These are phyloP conservation scores for Coemansia sp. DNA, from an alignment of 192 early-diverging fungal species.

Conservation along the genomic window DNA sequence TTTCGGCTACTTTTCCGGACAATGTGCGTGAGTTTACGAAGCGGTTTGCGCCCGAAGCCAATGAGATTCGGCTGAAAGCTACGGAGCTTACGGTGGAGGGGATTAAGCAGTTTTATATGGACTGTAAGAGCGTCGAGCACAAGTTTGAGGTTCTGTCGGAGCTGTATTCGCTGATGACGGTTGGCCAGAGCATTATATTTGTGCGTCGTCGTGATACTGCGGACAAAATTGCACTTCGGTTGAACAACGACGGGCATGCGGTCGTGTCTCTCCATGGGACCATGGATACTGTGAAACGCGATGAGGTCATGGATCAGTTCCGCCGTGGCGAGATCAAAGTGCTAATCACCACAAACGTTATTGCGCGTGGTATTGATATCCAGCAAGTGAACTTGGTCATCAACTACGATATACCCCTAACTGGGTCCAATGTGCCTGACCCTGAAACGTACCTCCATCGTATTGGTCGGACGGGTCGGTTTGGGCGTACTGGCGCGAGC, in stretches of 20 bases:
- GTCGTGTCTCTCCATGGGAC: slow-evolving; percentile 87
- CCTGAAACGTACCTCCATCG: slow-evolving; percentile 96
- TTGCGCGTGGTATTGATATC: slow-evolving; percentile 97
- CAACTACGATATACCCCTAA: slow-evolving; percentile 93
- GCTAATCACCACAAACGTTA: slow-evolving; percentile 94
- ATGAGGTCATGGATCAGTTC: slow-evolving; percentile 91
- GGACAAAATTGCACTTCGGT: slow-evolving; percentile 69
- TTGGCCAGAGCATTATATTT: slow-evolving; percentile 97
- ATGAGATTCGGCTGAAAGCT: slow-evolving; percentile 79
- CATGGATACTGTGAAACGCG: slow-evolving; percentile 73
- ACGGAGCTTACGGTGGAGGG: slow-evolving; percentile 91
- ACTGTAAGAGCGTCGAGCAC: slow-evolving; percentile 76
- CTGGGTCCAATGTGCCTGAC: slow-evolving; percentile 66
- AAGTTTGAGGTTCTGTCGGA: slow-evolving; percentile 74
- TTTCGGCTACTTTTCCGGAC: slow-evolving; percentile 93
- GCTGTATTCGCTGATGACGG: slow-evolving; percentile 81
- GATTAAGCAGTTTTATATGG: slow-evolving; percentile 97
- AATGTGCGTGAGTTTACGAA: slow-evolving; percentile 74
- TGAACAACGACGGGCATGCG: slow-evolving; percentile 80
- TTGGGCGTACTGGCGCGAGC: slow-evolving; percentile 90
- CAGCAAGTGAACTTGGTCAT: slow-evolving; percentile 92
- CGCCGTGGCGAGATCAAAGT: slow-evolving; percentile 88
- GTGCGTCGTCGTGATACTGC: slow-evolving; percentile 81
- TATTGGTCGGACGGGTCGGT: slow-evolving; percentile 96
- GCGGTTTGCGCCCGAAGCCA: slow-evolving; percentile 81